phyloP scores from a whole-genome alignment of 441 rosid genomes.

The Syzygium malaccense region DNA sequence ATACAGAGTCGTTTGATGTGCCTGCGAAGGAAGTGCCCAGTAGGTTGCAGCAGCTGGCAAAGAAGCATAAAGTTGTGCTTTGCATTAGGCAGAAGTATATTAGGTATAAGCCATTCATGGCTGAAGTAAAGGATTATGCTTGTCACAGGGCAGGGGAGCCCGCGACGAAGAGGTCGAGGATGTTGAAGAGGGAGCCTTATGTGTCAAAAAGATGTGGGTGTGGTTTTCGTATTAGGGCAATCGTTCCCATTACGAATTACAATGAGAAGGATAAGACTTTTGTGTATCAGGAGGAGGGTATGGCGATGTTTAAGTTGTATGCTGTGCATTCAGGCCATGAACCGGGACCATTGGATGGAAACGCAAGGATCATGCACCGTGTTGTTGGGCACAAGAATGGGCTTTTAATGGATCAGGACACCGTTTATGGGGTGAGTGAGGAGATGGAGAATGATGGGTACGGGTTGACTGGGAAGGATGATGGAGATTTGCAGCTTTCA shows the following conservation, averaged over 20 bases:
- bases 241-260: conserved; percentile 88
- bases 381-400: conserved; percentile 87
- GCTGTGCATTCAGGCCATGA: conserved; percentile 98
- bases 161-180: conserved; percentile 73
- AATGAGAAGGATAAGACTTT: conserved; percentile 94
- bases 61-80: conserved; percentile 92
- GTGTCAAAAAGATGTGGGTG: conserved; percentile 97
- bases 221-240: conserved; percentile 93
- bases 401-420: conserved; percentile 67
- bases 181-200: conserved; percentile 96
- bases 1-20: conserved; percentile 91
- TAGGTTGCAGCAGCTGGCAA: conserved; percentile 84
- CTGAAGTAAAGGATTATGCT: conserved; percentile 98
- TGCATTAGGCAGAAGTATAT: conserved; percentile 97
- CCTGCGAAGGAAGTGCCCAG: conserved; percentile 94
- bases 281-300: conserved; percentile 92
- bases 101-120: conserved; percentile 97
- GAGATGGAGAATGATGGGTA: conserved; percentile 65
- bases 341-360: conserved; percentile 94
- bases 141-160: conserved; percentile 99
- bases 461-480: conserved; percentile 62
- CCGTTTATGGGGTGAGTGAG: conserved; percentile 77
- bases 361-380: conserved; percentile 96
- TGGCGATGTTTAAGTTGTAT: conserved; percentile 84
- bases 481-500: conserved; percentile 52